Evolutionary conservation across 805 yeast species (phyloP).

Genomic region (Cyberlindnera xishuangbannaensis): DNA sequence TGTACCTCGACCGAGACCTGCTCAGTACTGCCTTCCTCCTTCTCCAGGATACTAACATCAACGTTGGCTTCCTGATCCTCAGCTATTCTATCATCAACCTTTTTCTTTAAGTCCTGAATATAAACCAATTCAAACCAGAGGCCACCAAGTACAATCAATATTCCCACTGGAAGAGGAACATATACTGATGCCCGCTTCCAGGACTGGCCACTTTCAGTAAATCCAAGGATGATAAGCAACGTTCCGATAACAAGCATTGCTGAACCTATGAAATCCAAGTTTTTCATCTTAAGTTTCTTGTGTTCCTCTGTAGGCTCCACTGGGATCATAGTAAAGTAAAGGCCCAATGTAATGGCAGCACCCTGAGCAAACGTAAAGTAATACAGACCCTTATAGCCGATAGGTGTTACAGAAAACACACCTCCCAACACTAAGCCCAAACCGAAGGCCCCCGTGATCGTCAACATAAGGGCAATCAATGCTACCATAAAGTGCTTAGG

Average conservation of each 20-base stretch:
- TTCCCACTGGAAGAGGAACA: slow-evolving; percentile 36
- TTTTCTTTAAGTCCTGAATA: slow-evolving; percentile 14
- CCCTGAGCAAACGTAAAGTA: slow-evolving; percentile 33
- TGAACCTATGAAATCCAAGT: slow-evolving; percentile 33
- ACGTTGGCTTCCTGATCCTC: slow-evolving; percentile 1
- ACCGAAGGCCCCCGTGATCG: slow-evolving; percentile 29
- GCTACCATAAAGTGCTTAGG: slow-evolving; percentile 23
- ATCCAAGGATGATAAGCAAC: slow-evolving; percentile 35
- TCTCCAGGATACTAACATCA: slow-evolving; percentile 1
- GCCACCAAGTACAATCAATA: slow-evolving; percentile 24
- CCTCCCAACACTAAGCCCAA: slow-evolving; percentile 40
- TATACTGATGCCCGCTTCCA: slow-evolving; percentile 38
- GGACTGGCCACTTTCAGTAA: slow-evolving; percentile 39
- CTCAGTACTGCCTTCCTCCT: background rate
- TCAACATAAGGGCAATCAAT: slow-evolving; percentile 23
- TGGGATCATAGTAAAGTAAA: slow-evolving; percentile 28
- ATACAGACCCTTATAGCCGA: slow-evolving; percentile 36
- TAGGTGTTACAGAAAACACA: slow-evolving; percentile 31
- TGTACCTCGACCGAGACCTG: background rate
- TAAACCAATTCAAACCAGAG: slow-evolving; percentile 28
- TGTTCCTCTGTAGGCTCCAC: slow-evolving; percentile 23
- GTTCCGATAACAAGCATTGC: slow-evolving; percentile 30
- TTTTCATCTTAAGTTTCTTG: slow-evolving; percentile 14
- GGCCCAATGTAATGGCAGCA: slow-evolving; percentile 9
- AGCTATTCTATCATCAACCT: slow-evolving; percentile 1